Evolutionary conservation across 2,329 filamentous ascomycete species (phyloP), one percentile per base, ranked within the genome.

Genomic region (Scedosporium boydii): DNA sequence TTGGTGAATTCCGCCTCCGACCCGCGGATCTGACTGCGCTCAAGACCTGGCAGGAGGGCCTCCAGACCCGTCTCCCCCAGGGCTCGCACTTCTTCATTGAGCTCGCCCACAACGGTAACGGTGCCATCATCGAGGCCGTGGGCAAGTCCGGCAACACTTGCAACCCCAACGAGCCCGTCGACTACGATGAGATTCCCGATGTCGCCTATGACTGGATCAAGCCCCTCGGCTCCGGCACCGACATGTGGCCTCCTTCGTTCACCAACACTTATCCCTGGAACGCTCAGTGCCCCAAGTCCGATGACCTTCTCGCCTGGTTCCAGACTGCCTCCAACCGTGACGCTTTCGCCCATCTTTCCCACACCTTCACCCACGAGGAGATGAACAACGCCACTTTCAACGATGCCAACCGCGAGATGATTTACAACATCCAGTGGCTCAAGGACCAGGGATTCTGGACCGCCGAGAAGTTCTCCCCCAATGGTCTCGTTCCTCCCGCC

Each of bases 351-450:
- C 80, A 84, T 60, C 73, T 87, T n/a, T 85, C 83, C 1, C 84
- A 87, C 70, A 87, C 84, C 1, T 87, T 86, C 70, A 82, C 82
- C 2, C 84, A 87, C 65, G 74, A 80, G 66, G 79, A 81, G 65
- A 72, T 85, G 63, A 80, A 86, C 67, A 86, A 86, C 65, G 81
- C 83, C 6, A 86, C 84, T 0, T 86, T 83, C 71, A 68, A 74
- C 3, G 84, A 87, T 66, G 75, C 82, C 1, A 70, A 70, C 63
- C 81, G 80, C 66, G 84, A 87, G 69, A 84, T 87, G 53, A 74
- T 75, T 23, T 87, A 83, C 74, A 87, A 87, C 72, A 75, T 81
- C 66, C 81, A 77, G 10, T 87, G 84, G 83, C 69, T 86, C 51
- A 75, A 77, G 64, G 79, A 83, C 66, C 75, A 79, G 9, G 81